Evolutionary conservation across 768 basidiomycete genomes (phyloP).

Genomic region (Mycena latifolia): DNA sequence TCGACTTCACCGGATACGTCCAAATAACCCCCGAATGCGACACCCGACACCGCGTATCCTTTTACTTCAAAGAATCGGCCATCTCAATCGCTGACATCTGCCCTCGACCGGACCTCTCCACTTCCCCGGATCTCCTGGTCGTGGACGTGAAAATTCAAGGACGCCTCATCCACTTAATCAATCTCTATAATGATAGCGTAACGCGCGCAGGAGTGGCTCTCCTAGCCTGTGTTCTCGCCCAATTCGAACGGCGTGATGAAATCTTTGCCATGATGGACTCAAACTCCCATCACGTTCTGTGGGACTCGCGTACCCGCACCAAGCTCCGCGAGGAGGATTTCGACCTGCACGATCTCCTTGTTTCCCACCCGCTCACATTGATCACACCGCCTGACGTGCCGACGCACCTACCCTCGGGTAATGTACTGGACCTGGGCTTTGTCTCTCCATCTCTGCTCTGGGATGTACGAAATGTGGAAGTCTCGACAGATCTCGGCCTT

Average conservation of each 20-base stretch:
- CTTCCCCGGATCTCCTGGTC: slow-evolving; percentile 1
- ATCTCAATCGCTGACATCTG: not conserved
- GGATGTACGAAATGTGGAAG: not conserved
- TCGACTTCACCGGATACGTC: too few relatives aligned
- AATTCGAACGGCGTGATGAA: not conserved
- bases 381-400: slow-evolving; percentile 7
- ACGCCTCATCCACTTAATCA: not conserved
- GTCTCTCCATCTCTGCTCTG: not conserved
- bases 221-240: not conserved
- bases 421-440: slow-evolving; percentile 6
- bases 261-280: not conserved
- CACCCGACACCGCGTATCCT: not conserved
- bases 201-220: slow-evolving; percentile 6
- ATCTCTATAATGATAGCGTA: slow-evolving; percentile 10
- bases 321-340: not conserved
- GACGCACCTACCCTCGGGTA: slow-evolving; percentile 6
- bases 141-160: not conserved
- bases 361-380: not conserved
- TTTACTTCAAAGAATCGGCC: not conserved
- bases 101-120: slow-evolving; percentile 2
- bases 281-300: slow-evolving; percentile 19
- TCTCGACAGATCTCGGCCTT: not conserved
- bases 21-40: too few relatives aligned
- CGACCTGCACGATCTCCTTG: slow-evolving; percentile 4
- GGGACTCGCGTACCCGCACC: not conserved